phyloP scores from a whole-genome alignment of 495 filamentous ascomycete species.

The Daldinia loculata region DNA sequence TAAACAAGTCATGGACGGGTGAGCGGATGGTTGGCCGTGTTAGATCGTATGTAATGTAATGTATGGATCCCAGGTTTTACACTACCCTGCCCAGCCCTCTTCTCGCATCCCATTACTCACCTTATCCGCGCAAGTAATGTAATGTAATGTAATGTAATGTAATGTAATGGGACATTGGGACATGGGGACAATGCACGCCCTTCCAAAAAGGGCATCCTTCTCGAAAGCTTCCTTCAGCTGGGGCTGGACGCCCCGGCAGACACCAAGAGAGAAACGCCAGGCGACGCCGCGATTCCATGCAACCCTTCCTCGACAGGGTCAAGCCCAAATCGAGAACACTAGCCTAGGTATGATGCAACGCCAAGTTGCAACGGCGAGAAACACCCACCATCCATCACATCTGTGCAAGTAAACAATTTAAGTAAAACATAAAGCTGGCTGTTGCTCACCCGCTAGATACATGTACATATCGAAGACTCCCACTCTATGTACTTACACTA shows the following conservation, averaged over 20 bases:
- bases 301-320: neutral
- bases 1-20: neutral
- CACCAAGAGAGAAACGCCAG: neutral
- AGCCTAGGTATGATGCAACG: neutral
- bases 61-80: no score
- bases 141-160: neutral
- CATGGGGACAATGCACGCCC: neutral
- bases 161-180: neutral
- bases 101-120: slow-evolving; percentile 1
- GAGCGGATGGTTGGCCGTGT: neutral
- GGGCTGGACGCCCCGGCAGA: slow-evolving; percentile 3
- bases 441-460: no score
- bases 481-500: neutral
- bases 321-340: neutral
- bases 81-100: neutral
- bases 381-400: neutral
- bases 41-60: no score
- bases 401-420: neutral
- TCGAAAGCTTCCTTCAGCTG: slow-evolving; percentile 10
- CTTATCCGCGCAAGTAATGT: neutral
- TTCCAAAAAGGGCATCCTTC: slow-evolving; percentile 7
- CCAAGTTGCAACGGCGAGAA: neutral
- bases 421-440: neutral
- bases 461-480: neutral
- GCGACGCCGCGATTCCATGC: neutral